phyloP scores from a whole-genome alignment of 306 rosid species.

The Delonix regia region DNA sequence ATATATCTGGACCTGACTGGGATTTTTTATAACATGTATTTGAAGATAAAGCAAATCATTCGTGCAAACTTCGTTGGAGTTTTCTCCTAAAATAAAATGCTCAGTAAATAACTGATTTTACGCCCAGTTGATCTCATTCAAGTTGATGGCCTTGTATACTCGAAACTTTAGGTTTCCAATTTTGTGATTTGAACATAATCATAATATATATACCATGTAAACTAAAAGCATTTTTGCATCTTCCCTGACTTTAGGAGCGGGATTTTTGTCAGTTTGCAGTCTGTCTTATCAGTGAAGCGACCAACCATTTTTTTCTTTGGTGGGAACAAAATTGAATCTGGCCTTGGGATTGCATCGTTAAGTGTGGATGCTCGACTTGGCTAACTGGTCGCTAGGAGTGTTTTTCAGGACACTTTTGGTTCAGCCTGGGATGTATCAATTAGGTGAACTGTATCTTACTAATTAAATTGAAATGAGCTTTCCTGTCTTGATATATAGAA shows the following conservation, averaged over 20 bases:
- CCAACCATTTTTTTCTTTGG: constrained; percentile 37
- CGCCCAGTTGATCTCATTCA: neutral
- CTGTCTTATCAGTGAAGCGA: constrained; percentile 35
- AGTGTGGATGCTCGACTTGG: constrained; percentile 37
- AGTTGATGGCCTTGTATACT: neutral
- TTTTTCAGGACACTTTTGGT: constrained; percentile 30
- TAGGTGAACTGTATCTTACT: constrained; percentile 44
- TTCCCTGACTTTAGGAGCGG: constrained; percentile 35
- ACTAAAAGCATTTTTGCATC: constrained; percentile 31
- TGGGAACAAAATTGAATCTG: constrained; percentile 31
- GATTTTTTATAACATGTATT: neutral
- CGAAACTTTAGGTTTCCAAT: neutral
- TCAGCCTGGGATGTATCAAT: constrained; percentile 46
- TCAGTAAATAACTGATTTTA: neutral
- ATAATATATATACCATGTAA: neutral
- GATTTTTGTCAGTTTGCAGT: constrained; percentile 38
- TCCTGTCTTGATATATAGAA: constrained; percentile 32
- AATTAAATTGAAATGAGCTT: constrained; percentile 32
- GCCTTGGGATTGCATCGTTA: constrained; percentile 30
- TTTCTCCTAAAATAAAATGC: neutral
- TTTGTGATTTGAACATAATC: constrained; percentile 7
- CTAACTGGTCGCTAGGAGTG: constrained; percentile 30
- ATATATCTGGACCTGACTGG: neutral
- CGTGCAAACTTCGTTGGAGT: neutral
- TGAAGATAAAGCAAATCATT: neutral